Base-by-base conservation (phyloP, 176 grass and related monocot genomes). In the Ampelocalamus luodianensis region DNA sequence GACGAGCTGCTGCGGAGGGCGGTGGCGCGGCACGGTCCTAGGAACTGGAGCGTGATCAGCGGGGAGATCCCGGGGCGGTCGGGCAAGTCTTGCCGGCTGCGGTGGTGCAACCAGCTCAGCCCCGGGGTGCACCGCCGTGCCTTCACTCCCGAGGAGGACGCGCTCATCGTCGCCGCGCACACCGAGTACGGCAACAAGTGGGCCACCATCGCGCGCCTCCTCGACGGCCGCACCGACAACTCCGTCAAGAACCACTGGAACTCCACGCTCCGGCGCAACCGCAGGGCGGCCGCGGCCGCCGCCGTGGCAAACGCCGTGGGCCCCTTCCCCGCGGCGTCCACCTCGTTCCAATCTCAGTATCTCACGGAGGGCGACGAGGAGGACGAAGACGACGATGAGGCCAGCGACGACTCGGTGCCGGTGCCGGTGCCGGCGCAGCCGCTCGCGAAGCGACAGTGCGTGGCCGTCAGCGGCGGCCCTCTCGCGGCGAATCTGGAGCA, bases 201-300 rank as follows among this genome's bases (percentile, higher is more conserved):
- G 95, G 95, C 95, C 44, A 95, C 92, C 65, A 97, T 97, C 88
- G 95, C 95, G 9, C 83, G 91, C 12, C 68, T 92, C 8, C 91
- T 97, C 26, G 65, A 76, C 4, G 95, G 95, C 6, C 95, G 95
- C 88, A 95, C 95, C 26, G 95, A 97, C 80, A 97, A 97, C 87
- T 87, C 95, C 54, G 90, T 97, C 89, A 97, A 97, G 89, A 97
- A 97, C 76, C 95, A 95, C 89, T 97, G 95, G 93, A 97, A 97
- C 78, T 97, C 93, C 68, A 91, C 95, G 37, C 95, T 97, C 13
- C 88, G 91, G 0, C 78, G 89, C 4, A 72, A 80, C n/a, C 87
- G 89, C 46, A 79, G 89, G 18, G 86, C 79, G 0, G 74, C 82
- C 0, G 85, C 40, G 0, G 89, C 66, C 0, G 82, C 54, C 1